A percentile compares a stretch with the other conserved stretches of the same genome.
Evolutionary conservation across 805 yeast genomes (phyloP).

Genomic region (Priceomyces fermenticarens): DNA sequence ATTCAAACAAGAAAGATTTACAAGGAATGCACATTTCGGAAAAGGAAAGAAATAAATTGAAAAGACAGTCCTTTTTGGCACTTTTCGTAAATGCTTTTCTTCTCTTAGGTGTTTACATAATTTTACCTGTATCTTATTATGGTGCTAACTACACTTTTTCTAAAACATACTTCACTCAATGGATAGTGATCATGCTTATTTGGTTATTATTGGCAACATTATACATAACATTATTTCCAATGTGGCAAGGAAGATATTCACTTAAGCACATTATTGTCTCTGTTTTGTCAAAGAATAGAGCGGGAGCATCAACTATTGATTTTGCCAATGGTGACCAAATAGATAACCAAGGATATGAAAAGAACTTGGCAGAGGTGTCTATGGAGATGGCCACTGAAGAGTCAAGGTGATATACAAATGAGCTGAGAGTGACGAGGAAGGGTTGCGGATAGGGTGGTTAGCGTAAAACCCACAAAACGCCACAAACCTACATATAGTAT

Average conservation of each 20-base stretch:
- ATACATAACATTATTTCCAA: slow-evolving; percentile 35
- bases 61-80: slow-evolving; percentile 1
- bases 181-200: slow-evolving; percentile 35
- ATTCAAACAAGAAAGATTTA: slow-evolving; percentile 2
- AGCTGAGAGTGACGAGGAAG: no score
- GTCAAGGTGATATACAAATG: no score
- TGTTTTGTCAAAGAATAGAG: background rate
- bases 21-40: background rate
- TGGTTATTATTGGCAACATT: slow-evolving; percentile 33
- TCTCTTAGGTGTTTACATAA: slow-evolving; percentile 1
- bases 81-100: slow-evolving; percentile 1
- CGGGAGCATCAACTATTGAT: background rate
- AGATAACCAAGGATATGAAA: no score
- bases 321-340: no score
- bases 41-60: background rate
- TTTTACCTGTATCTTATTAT: slow-evolving; percentile 10
- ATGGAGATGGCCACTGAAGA: no score
- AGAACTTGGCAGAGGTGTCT: no score
- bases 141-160: slow-evolving; percentile 33
- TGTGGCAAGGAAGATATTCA: slow-evolving; percentile 24
- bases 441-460: no score
- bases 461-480: no score
- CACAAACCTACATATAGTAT: no score
- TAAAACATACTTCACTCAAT: slow-evolving; percentile 31
- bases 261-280: background rate